phyloP scores from a whole-genome alignment of 2,329 filamentous ascomycete genomes.

The Didymella pomorum region DNA sequence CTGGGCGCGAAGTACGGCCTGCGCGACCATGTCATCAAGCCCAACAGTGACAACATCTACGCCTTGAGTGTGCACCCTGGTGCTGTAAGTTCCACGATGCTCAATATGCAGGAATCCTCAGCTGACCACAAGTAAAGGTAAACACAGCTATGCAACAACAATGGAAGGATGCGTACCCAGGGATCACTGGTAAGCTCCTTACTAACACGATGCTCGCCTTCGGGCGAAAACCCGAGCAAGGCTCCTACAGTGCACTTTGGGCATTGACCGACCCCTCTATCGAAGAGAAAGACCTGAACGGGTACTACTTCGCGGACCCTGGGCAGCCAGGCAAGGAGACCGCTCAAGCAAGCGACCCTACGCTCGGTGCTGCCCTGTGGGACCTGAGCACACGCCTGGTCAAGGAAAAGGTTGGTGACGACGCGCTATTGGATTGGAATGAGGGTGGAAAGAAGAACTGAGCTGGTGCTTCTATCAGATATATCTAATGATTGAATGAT shows the following conservation, averaged over 20 bases:
- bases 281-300: conserved; percentile 55
- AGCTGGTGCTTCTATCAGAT: background rate
- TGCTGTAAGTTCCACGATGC: conserved; percentile 17
- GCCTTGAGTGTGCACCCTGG: conserved; percentile 56
- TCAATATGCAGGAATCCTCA: too few relatives aligned
- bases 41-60: conserved; percentile 53
- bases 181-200: conserved; percentile 52
- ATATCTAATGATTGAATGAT: too few relatives aligned
- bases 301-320: conserved; percentile 54
- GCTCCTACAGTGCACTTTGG: conserved; percentile 54
- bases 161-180: conserved; percentile 58
- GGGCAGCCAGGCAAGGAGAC: conserved; percentile 51
- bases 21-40: conserved; percentile 53
- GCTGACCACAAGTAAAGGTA: background rate
- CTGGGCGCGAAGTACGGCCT: conserved; percentile 55
- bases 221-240: conserved; percentile 53
- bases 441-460: conserved; percentile 6
- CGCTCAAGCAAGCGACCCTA: conserved; percentile 50
- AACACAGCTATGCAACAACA: conserved; percentile 37
- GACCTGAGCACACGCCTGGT: conserved; percentile 52
- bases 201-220: conserved; percentile 47
- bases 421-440: conserved; percentile 51
- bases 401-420: conserved; percentile 53
- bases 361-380: conserved; percentile 53
- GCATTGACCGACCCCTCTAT: conserved; percentile 53